Evolutionary conservation across 2,329 filamentous ascomycete genomes (phyloP).

Genomic region (Talaromyces albobiverticillius): DNA sequence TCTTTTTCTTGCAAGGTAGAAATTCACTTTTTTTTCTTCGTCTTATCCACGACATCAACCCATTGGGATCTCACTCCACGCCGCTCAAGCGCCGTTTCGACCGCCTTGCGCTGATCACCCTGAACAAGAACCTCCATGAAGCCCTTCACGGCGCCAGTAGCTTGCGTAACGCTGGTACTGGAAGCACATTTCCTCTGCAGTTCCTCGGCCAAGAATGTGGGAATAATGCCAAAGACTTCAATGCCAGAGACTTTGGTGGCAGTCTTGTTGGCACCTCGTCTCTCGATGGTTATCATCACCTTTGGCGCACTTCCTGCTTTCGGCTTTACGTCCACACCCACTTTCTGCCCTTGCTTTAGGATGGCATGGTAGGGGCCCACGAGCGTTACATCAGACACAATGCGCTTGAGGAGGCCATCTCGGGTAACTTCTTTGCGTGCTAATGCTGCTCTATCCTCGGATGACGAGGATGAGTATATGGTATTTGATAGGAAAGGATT

Average conservation of each 20-base stretch:
- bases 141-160: conserved; percentile 61
- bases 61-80: conserved; percentile 59
- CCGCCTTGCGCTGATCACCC: conserved; percentile 61
- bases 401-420: conserved; percentile 59
- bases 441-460: conserved; percentile 55
- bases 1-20: too few relatives aligned
- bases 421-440: conserved; percentile 58
- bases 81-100: conserved; percentile 58
- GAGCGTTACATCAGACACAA: conserved; percentile 48
- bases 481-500: conserved; percentile 63
- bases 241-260: conserved; percentile 62
- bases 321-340: conserved; percentile 50
- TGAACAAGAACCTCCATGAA: conserved; percentile 67
- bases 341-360: conserved; percentile 40
- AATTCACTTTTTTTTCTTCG: conserved; percentile 59
- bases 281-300: conserved; percentile 59
- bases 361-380: conserved; percentile 59
- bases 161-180: conserved; percentile 62
- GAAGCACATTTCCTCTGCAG: conserved; percentile 66
- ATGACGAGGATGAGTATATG: conserved; percentile 52
- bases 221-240: conserved; percentile 60
- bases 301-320: conserved; percentile 61
- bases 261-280: conserved; percentile 64
- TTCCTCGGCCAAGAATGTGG: conserved; percentile 61
- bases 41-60: conserved; percentile 66